These are phyloP conservation scores for Vanilla planifolia DNA, from an alignment of 106 monocot genomes.

Conservation along the genomic window DNA sequence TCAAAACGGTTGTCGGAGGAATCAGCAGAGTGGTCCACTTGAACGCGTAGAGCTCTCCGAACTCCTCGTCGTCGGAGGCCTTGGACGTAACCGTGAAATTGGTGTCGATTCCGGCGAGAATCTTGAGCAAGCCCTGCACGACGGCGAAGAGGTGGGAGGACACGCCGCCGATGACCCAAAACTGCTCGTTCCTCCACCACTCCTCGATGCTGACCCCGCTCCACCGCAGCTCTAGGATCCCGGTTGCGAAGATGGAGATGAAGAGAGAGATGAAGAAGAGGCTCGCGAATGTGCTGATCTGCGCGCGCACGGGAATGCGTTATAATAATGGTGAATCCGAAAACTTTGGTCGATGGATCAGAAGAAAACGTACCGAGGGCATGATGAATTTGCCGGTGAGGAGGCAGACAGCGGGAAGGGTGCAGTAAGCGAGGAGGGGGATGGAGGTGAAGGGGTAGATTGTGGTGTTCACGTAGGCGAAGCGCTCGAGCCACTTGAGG, in stretches of 20 bases:
- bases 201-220: slow-evolving; percentile 87
- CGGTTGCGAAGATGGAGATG: slow-evolving; percentile 70
- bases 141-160: slow-evolving; percentile 71
- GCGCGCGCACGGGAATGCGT: slow-evolving; percentile 1
- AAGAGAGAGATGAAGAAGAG: slow-evolving; percentile 77
- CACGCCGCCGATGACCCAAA: slow-evolving; percentile 85
- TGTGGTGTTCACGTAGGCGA: slow-evolving; percentile 93
- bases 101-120: slow-evolving; percentile 67
- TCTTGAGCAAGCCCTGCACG: slow-evolving; percentile 67
- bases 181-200: slow-evolving; percentile 82
- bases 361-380: slow-evolving; percentile 45
- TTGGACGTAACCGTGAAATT: slow-evolving; percentile 78
- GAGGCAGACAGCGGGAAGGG: slow-evolving; percentile 75
- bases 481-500: slow-evolving; percentile 92
- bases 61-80: slow-evolving; percentile 59
- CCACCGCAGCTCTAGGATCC: slow-evolving; percentile 67
- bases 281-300: slow-evolving; percentile 77
- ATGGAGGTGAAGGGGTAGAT: slow-evolving; percentile 94
- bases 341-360: background rate
- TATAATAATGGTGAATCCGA: background rate
- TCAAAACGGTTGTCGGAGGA: slow-evolving; percentile 70
- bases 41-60: slow-evolving; percentile 75
- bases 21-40: slow-evolving; percentile 90
- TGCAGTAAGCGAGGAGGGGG: slow-evolving; percentile 81
- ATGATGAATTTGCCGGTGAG: slow-evolving; percentile 94